Conservation (phyloP, 441 rosid species). For the Oxalis stricta region DNA sequence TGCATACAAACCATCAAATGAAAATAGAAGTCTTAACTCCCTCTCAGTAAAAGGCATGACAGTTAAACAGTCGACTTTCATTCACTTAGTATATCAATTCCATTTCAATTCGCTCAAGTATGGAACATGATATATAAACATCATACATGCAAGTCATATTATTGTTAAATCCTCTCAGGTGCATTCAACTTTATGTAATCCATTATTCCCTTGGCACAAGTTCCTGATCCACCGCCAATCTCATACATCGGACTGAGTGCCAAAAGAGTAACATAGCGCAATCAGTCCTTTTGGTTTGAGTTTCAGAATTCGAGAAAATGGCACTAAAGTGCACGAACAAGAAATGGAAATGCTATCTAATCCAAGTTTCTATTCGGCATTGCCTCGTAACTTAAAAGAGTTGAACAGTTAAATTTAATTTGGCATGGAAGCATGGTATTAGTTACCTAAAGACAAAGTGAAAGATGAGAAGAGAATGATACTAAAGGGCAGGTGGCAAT, state of each 20-base stretch:
- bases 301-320: conserved; percentile 7
- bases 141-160: conserved; percentile 82
- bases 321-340: conserved; percentile 3
- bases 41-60: too few species aligned
- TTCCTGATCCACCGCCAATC: conserved; percentile 98
- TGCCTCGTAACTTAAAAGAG: too few species aligned
- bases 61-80: too few species aligned
- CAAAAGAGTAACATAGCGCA: conserved; percentile 13
- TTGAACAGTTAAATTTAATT: not conserved
- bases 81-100: too few species aligned
- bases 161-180: conserved; percentile 74
- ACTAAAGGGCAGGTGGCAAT: too few species aligned
- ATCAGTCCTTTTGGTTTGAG: conserved; percentile 10
- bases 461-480: too few species aligned
- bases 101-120: too few species aligned
- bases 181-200: conserved; percentile 95
- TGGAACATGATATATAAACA: too few species aligned
- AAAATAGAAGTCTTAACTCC: too few species aligned
- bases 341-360: not conserved
- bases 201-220: conserved; percentile 86
- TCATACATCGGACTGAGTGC: conserved; percentile 83
- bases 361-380: not conserved
- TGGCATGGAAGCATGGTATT: conserved; percentile 2
- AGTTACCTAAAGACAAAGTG: too few species aligned
- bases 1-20: too few species aligned